Base-by-base conservation (phyloP, 768 basidiomycete species). In the Grammothele lineata region DNA sequence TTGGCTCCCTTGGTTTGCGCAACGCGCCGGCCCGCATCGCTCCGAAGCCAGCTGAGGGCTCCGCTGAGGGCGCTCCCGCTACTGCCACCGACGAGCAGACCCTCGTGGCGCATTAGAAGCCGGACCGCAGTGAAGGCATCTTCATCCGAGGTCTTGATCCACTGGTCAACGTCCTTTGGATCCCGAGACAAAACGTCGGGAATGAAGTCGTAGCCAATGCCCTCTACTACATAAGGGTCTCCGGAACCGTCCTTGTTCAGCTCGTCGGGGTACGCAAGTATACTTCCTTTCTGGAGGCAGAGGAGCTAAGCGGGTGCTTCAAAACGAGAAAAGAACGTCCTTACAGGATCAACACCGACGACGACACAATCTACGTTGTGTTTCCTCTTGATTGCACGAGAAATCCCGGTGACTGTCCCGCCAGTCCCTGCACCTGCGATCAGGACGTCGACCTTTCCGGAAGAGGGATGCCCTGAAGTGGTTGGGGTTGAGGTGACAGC, bases 181-280 rank as follows among this genome's bases (percentile, higher is more conserved):
- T 75, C 70, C 39, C 85, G 87, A 30, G 84, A 81, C 33, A 97
- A 75, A 2, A 94, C 94, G 35, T 88, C 78, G 0, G 95, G 94
- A 37, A 95, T 62, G 61, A 95, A 95, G 64, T 95, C 92, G 57
- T 93, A 92, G 22, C 96, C 96, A 44, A 97, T 98, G n/a, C 96
- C 96, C 63, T 99, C 96, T 18, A 97, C 82, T 41, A 82, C 63
- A 58, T 97, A 98, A 43, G 69, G 66, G 22, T 57, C 60, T 9
- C 77, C 83, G 34, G 64, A 66, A 41, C 69, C 77, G 18, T 64
- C 68, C 1, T 60, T 62, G 58, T 92, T 92, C 39, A 92, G 70
- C 15, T 60, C 51, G 33, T 81, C 77, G 0, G 92, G 89, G 24
- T 72, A 49, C 0, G 92, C 92, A 24, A 98, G 81, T 47, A 95